These are phyloP conservation scores for Oenanthe javanica DNA, from an alignment of 140 eudicot species.

Conservation along the genomic window DNA sequence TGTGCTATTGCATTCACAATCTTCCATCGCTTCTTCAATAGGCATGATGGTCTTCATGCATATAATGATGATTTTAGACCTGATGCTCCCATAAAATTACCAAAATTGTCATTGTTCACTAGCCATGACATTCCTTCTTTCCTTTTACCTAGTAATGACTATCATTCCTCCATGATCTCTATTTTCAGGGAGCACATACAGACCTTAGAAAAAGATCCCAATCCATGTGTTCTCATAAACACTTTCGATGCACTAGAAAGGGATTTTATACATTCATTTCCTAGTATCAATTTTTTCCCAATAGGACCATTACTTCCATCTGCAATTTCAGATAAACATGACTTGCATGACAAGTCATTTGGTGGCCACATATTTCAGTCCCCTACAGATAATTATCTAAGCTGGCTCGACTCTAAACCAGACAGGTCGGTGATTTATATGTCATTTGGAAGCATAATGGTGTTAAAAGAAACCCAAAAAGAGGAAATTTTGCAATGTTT, in stretches of 20 bases:
- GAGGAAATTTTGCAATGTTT: constrained; percentile 31
- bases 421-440: constrained; percentile 30
- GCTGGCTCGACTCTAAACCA: constrained; percentile 30
- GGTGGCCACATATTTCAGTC: constrained; percentile 19
- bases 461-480: constrained; percentile 20
- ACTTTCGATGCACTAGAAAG: constrained; percentile 32
- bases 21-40: constrained; percentile 23
- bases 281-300: constrained; percentile 8
- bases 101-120: constrained; percentile 25
- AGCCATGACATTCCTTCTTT: constrained; percentile 26
- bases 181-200: constrained; percentile 27
- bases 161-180: constrained; percentile 8
- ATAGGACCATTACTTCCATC: constrained; percentile 37
- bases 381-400: constrained; percentile 18
- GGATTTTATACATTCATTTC: constrained; percentile 9
- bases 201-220: constrained; percentile 24
- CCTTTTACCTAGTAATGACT: constrained; percentile 16
- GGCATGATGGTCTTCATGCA: constrained; percentile 16
- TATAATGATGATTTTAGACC: constrained; percentile 1
- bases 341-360: constrained; percentile 9
- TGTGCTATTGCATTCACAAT: constrained; percentile 31
- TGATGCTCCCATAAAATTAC: constrained; percentile 16
- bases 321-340: constrained; percentile 2
- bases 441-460: constrained; percentile 46
- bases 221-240: constrained; percentile 26